Percentiles rank a stretch among this genome's conserved stretches.
Evolutionary conservation across 495 filamentous ascomycete genomes (phyloP).

Genomic region (Cercophora newfieldiana): DNA sequence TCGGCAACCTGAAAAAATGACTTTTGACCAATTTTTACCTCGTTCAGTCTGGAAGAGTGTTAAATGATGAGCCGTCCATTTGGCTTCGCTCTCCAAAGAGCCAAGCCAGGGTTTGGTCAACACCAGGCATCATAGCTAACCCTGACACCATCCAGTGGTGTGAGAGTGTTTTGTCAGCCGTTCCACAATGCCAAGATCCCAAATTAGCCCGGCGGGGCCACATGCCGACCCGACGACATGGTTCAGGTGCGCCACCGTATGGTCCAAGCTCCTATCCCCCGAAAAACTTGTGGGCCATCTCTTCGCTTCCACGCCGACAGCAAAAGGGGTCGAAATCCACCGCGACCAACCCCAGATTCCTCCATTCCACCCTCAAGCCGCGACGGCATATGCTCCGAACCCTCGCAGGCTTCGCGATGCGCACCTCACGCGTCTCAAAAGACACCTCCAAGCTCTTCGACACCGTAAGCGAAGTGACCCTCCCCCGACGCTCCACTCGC

Average conservation of each 20-base stretch:
- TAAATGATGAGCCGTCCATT: too few species aligned
- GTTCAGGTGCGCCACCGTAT: slow-evolving; percentile 10
- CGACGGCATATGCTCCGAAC: neutral
- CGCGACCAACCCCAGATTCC: neutral
- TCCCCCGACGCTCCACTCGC: slow-evolving; percentile 49
- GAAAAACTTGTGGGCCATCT: neutral
- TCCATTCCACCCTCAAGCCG: neutral
- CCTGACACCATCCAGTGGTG: too few species aligned
- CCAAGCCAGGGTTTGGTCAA: too few species aligned
- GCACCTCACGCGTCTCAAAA: slow-evolving; percentile 59
- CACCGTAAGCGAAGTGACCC: slow-evolving; percentile 11
- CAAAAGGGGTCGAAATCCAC: neutral
- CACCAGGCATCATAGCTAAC: too few species aligned
- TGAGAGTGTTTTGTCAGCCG: neutral
- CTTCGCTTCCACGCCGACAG: too few species aligned
- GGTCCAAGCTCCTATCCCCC: slow-evolving; percentile 12
- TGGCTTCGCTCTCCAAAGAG: too few species aligned
- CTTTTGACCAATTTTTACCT: too few species aligned
- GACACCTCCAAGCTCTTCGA: slow-evolving; percentile 53
- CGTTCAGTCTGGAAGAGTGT: too few species aligned
- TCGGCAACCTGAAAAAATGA: too few species aligned
- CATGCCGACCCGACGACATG: slow-evolving; percentile 9
- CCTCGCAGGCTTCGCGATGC: slow-evolving; percentile 46
- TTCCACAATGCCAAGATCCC: neutral
- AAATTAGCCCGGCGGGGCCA: neutral